Conservation (phyloP, 208 protist species). For the Acanthamoeba lenticulata region DNA sequence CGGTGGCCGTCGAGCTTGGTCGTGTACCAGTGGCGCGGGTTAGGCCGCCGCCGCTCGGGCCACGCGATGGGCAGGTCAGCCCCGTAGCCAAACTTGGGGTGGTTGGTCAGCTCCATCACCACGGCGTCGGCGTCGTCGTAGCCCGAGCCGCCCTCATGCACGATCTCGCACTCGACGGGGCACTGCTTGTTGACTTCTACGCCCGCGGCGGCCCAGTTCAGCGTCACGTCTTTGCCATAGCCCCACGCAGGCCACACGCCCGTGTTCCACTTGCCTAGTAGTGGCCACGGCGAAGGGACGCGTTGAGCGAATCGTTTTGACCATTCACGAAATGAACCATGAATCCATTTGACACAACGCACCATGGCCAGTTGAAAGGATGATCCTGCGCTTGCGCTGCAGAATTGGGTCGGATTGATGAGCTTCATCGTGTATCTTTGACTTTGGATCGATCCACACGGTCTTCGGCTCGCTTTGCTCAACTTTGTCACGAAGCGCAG, state of each 20-base stretch:
- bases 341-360: too few species aligned
- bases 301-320: too few species aligned
- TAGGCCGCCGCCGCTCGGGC: neutral
- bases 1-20: neutral
- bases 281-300: too few species aligned
- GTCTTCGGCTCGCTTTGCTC: neutral
- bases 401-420: neutral
- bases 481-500: too few species aligned
- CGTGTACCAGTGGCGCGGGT: neutral
- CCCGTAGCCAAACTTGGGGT: constrained; percentile 51
- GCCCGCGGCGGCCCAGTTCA: constrained; percentile 57
- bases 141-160: neutral
- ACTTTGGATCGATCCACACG: neutral
- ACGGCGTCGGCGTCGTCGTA: constrained; percentile 30
- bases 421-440: neutral
- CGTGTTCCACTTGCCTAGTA: constrained; percentile 65
- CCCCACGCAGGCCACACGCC: constrained; percentile 56
- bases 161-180: constrained; percentile 33
- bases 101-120: constrained; percentile 62
- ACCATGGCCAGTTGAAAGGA: constrained; percentile 37
- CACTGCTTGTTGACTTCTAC: constrained; percentile 29
- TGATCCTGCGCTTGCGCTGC: constrained; percentile 22
- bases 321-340: too few species aligned
- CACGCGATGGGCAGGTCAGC: constrained; percentile 16
- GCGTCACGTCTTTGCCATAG: constrained; percentile 33